A percentile compares a stretch with the other conserved stretches of the same genome.
phyloP scores from a whole-genome alignment of 2,329 filamentous ascomycete genomes.

The Colletotrichum liriopes region DNA sequence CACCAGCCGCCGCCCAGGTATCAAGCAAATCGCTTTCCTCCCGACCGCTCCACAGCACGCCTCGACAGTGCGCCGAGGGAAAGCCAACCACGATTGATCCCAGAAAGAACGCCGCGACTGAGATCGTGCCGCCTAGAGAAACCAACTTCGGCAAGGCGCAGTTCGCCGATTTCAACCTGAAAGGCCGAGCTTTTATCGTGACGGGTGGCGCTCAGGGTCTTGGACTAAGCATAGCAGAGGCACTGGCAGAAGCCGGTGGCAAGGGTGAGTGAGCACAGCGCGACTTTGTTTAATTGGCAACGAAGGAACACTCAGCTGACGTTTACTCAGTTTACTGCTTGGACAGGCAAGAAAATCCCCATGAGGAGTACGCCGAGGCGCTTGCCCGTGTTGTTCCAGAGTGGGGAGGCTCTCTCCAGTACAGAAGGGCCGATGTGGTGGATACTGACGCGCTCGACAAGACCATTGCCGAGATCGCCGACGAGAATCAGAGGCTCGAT shows the following conservation, averaged over 20 bases:
- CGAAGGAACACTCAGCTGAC: background rate
- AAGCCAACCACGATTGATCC: constrained; percentile 48
- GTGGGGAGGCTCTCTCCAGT: constrained; percentile 75
- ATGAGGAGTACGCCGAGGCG: constrained; percentile 72
- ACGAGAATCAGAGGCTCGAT: constrained; percentile 74
- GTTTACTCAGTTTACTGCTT: constrained; percentile 67
- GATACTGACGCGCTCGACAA: constrained; percentile 72
- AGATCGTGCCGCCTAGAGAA: constrained; percentile 43
- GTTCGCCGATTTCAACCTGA: constrained; percentile 80
- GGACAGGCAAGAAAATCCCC: constrained; percentile 66
- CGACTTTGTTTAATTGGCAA: background rate
- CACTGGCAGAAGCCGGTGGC: constrained; percentile 81
- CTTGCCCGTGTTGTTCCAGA: constrained; percentile 74
- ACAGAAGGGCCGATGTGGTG: constrained; percentile 78
- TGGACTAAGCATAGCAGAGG: constrained; percentile 82
- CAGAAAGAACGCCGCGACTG: constrained; percentile 46
- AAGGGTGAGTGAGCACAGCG: constrained; percentile 60
- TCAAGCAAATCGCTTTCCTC: background rate
- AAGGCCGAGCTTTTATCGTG: constrained; percentile 78
- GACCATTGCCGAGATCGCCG: constrained; percentile 72
- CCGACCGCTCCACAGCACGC: constrained; percentile 23
- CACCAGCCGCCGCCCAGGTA: background rate
- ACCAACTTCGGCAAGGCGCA: constrained; percentile 52
- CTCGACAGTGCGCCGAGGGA: background rate
- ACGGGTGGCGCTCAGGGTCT: constrained; percentile 81